Conservation (phyloP, 2,329 filamentous ascomycete species). For the Onygena corvina region DNA sequence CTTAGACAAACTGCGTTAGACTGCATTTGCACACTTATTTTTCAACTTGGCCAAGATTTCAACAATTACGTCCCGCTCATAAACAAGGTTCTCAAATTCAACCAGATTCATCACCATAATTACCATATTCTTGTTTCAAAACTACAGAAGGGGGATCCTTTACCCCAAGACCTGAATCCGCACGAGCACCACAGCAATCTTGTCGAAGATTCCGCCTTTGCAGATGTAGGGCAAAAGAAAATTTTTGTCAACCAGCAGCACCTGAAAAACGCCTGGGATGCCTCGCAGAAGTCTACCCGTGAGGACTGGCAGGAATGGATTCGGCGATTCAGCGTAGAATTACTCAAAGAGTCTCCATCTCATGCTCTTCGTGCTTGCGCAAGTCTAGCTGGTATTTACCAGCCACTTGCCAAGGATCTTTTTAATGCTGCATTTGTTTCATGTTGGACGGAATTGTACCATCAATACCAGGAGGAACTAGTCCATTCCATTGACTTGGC, state of each 20-base stretch:
- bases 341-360: conserved; percentile 89
- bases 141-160: conserved; percentile 80
- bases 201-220: conserved; percentile 65
- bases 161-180: conserved; percentile 89
- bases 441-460: conserved; percentile 96
- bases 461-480: conserved; percentile 92
- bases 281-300: conserved; percentile 87
- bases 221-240: conserved; percentile 83
- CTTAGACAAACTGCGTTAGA: conserved; percentile 77
- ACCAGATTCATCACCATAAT: conserved; percentile 78
- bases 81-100: conserved; percentile 67
- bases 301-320: conserved; percentile 99
- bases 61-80: conserved; percentile 87
- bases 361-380: conserved; percentile 90
- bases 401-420: conserved; percentile 78
- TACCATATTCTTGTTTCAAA: conserved; percentile 89
- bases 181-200: conserved; percentile 68
- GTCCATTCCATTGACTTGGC: conserved; percentile 93
- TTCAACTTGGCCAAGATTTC: conserved; percentile 91
- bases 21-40: conserved; percentile 86
- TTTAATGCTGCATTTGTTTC: conserved; percentile 99
- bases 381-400: conserved; percentile 77
- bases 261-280: conserved; percentile 93
- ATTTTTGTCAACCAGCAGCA: conserved; percentile 96
- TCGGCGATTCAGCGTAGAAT: conserved; percentile 84